Conservation (phyloP, 129 eudicot species). For the Chrysanthemum lavandulifolium region DNA sequence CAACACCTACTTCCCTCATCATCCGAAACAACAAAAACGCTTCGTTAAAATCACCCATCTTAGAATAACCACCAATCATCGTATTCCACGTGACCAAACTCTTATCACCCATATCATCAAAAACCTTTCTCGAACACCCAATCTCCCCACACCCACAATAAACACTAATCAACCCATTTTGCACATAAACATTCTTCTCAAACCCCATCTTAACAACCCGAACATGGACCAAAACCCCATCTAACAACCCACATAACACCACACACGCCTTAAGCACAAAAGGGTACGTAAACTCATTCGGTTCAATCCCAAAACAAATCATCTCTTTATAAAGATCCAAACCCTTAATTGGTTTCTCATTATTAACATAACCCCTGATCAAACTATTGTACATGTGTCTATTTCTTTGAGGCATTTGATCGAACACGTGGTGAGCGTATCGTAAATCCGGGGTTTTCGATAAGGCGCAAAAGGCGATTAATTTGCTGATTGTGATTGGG, state of each 20-base stretch:
- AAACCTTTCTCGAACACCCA: conserved; percentile 38
- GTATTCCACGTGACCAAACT: conserved; percentile 45
- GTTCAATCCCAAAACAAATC: conserved; percentile 26
- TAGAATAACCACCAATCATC: conserved; percentile 36
- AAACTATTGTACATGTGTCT: conserved; percentile 29
- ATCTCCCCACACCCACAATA: conserved; percentile 32
- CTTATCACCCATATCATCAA: conserved; percentile 33
- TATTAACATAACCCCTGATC: conserved; percentile 30
- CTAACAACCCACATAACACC: conserved; percentile 5
- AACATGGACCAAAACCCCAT: conserved; percentile 34
- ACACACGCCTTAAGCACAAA: conserved; percentile 37
- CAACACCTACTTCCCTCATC: conserved; percentile 33
- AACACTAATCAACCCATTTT: conserved; percentile 38
- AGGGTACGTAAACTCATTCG: conserved; percentile 42
- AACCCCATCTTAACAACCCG: conserved; percentile 25
- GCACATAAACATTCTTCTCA: conserved; percentile 35
- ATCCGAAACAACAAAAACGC: conserved; percentile 28
- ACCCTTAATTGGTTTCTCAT: conserved; percentile 9
- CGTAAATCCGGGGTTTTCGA: conserved; percentile 21
- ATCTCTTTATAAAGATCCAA: conserved; percentile 18
- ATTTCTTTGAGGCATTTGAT: conserved; percentile 33
- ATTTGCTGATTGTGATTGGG: conserved; percentile 30
- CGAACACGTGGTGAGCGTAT: conserved; percentile 34
- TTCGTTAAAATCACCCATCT: conserved; percentile 28
- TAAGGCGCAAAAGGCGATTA: conserved; percentile 31